Conservation (phyloP, 2,329 filamentous ascomycete species). For the Cryoendolithus antarcticus region DNA sequence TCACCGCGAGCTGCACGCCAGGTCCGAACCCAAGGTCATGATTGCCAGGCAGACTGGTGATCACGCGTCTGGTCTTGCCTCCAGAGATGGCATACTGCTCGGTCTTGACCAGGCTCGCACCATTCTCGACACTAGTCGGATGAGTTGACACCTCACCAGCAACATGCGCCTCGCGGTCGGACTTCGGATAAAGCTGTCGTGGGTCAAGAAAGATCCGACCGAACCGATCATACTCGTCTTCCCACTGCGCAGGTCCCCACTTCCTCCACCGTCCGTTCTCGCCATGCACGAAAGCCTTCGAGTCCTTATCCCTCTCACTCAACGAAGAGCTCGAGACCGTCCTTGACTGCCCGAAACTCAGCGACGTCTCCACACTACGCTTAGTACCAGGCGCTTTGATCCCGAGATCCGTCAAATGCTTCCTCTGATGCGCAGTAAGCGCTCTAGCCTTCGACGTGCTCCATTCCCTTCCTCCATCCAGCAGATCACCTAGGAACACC, state of each 20-base stretch:
- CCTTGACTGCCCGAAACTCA: no score
- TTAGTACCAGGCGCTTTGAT: no score
- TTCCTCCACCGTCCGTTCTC: slow-evolving; percentile 41
- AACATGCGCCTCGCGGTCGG: slow-evolving; percentile 10
- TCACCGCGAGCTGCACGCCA: slow-evolving; percentile 67
- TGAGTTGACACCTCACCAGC: slow-evolving; percentile 12
- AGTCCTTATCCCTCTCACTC: slow-evolving; percentile 5
- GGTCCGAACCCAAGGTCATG: slow-evolving; percentile 88
- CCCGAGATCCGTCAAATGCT: slow-evolving; percentile 6
- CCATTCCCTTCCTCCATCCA: slow-evolving; percentile 95
- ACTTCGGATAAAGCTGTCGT: slow-evolving; percentile 20
- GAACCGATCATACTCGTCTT: slow-evolving; percentile 76
- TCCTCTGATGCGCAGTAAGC: slow-evolving; percentile 12
- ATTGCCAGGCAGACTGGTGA: slow-evolving; percentile 81
- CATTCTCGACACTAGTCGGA: slow-evolving; percentile 12
- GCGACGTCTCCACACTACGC: no score
- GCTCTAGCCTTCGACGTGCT: slow-evolving; percentile 40
- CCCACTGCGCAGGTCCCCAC: slow-evolving; percentile 75
- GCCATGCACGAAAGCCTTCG: slow-evolving; percentile 17
- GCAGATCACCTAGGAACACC: slow-evolving; percentile 85
- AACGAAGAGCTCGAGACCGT: no score
- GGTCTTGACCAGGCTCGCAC: slow-evolving; percentile 47
- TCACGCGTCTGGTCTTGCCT: slow-evolving; percentile 64
- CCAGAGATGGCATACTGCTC: slow-evolving; percentile 40
- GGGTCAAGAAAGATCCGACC: slow-evolving; percentile 60